Evolutionary conservation across 2,329 filamentous ascomycete species (phyloP), one percentile per base, ranked within the genome.

Genomic region (Capronia americana): DNA sequence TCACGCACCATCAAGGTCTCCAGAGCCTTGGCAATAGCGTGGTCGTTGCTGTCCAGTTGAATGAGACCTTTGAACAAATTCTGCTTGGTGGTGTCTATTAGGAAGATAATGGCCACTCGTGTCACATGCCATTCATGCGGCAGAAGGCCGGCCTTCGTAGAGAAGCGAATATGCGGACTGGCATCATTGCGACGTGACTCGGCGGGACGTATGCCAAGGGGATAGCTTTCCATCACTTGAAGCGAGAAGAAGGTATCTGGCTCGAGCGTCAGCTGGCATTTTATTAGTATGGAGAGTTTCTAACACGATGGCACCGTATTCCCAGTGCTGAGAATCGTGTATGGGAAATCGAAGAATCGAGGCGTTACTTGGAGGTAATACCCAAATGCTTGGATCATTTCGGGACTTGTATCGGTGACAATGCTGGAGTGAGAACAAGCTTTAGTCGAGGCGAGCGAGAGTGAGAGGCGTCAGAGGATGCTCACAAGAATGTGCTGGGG

Each of bases 51-150:
- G 23, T 50, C 46, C 46, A 50, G 23, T 11, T 23, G 46, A 3
- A 50, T 23, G 46, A 50, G 46, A 4, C 46, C 46, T 11, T 26
- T 50, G 46, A 23, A 50, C 34, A 41, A 17, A 11, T 50, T 50
- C 46, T 50, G 46, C 20, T 23, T 50, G 20, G 46, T 50, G 11
- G 17, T 23, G 6, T 50, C 46, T 11, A 26, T 50, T 12, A 50
- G 8, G 46, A 50, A 50, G 20, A 50, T 50, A 11, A 50, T 10
- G 23, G 46, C 46, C n/a, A 50, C 46, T 50, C 46, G n/a, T 23
- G 46, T 50, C 46, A 50, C 46, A 24, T 50, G 46, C 46, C 46
- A 50, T 24, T 50, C 46, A 12, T 50, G 46, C 23, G 46, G 46
- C n/a, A 50, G 14, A 8, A 4, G 46, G 20, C 46, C 20, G 20